A percentile compares a stretch with the other conserved stretches of the same genome.
These are phyloP conservation scores for Penicillium italicum DNA, from an alignment of 2,329 filamentous ascomycete genomes.

Conservation along the genomic window DNA sequence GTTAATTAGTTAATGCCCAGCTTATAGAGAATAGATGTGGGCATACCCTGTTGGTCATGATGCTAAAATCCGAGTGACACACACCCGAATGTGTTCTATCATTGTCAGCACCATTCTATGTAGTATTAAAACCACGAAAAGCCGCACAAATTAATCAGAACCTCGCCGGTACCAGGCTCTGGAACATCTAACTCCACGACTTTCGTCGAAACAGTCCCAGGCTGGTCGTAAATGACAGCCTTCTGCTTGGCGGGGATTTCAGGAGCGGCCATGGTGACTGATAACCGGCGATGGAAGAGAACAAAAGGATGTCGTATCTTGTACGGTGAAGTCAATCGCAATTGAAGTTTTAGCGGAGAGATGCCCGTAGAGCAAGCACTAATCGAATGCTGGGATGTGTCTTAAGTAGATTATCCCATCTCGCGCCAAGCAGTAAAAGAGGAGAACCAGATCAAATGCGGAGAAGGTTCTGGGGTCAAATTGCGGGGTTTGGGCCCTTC, in stretches of 20 bases:
- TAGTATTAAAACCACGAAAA: not conserved
- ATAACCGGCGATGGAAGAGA: not conserved
- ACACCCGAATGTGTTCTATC: conserved; percentile 59
- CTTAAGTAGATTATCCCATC: not conserved
- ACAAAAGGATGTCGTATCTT: not conserved
- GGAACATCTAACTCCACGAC: conserved; percentile 62
- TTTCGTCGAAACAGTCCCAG: conserved; percentile 62
- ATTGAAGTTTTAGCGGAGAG: not conserved
- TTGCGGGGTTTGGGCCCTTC: not conserved
- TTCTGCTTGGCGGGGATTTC: conserved; percentile 59
- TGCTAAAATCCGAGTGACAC: conserved; percentile 60
- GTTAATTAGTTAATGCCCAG: not conserved
- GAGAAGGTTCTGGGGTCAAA: not conserved
- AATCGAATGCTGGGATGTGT: not conserved
- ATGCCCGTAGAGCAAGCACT: not conserved
- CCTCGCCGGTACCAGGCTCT: conserved; percentile 60
- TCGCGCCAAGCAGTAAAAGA: not conserved
- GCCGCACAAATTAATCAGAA: conserved; percentile 59
- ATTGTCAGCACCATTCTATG: not conserved
- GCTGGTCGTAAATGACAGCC: conserved; percentile 62
- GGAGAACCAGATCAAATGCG: not conserved
- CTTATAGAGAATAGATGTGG: not conserved
- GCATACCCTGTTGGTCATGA: conserved; percentile 48
- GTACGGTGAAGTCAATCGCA: not conserved
- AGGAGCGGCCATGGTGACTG: conserved; percentile 32